Conservation (phyloP, 2,329 filamentous ascomycete genomes). For the Penicillium frequentans region DNA sequence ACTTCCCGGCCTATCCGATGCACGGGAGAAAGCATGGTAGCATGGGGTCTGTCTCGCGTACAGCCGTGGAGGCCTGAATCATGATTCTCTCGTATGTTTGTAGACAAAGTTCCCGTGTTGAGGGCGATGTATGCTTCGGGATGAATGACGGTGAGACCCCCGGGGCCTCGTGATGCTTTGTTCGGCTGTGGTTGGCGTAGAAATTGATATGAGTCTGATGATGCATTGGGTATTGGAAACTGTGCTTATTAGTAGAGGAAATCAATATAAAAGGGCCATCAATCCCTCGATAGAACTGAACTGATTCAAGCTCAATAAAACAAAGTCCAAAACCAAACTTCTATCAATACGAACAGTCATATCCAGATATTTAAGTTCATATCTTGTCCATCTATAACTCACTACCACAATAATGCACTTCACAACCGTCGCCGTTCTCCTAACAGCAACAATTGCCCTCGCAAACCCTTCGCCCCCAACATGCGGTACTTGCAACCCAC, state of each 20-base stretch:
- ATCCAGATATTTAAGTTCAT: neutral
- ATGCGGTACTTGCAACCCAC: slow-evolving; percentile 42
- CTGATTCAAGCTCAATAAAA: neutral
- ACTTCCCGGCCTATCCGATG: slow-evolving; percentile 3
- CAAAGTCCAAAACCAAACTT: neutral
- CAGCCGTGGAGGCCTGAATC: neutral
- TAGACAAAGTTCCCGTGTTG: neutral
- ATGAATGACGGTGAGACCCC: neutral
- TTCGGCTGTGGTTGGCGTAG: neutral
- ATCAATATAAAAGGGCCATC: neutral
- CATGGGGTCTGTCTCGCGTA: neutral
- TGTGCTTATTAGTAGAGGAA: too few relatives aligned
- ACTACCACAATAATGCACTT: slow-evolving; percentile 27
- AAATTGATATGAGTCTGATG: too few relatives aligned
- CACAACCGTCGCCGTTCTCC: slow-evolving; percentile 25
- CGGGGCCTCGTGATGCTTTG: neutral
- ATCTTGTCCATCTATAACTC: neutral
- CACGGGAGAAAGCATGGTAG: neutral
- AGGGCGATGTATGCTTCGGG: neutral
- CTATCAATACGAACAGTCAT: too few relatives aligned
- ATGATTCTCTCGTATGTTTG: neutral
- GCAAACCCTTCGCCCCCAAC: slow-evolving; percentile 20
- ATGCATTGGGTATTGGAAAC: neutral
- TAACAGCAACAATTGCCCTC: slow-evolving; percentile 23
- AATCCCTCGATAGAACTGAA: neutral